Conservation (phyloP, 208 protist species). For the Trichomonas vaginalis region DNA sequence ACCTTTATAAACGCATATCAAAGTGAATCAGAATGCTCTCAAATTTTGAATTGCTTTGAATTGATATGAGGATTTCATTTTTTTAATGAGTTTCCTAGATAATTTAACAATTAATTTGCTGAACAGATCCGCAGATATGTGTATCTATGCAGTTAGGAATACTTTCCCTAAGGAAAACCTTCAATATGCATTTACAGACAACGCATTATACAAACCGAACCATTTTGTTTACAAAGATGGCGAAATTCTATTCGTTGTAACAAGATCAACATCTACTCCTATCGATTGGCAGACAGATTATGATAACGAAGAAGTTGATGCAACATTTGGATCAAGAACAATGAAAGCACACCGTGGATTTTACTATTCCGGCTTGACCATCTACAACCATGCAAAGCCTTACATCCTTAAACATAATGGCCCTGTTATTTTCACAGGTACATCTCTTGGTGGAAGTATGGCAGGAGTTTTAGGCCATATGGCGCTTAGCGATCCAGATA, state of each 20-base stretch:
- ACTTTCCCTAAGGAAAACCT: background rate
- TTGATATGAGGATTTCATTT: no score
- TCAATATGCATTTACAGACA: background rate
- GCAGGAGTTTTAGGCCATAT: background rate
- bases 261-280: background rate
- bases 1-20: no score
- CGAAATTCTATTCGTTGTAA: background rate
- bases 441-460: background rate
- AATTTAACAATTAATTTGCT: background rate
- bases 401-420: background rate
- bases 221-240: background rate
- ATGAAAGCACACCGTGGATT: background rate
- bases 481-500: background rate
- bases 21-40: no score
- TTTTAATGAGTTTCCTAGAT: background rate
- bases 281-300: background rate
- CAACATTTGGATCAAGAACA: background rate
- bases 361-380: background rate
- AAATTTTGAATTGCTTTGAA: no score
- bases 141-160: background rate
- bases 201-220: background rate
- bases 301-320: background rate
- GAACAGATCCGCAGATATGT: background rate
- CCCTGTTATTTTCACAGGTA: background rate
- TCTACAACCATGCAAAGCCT: background rate